These are phyloP conservation scores for Catenaria anguillulae DNA, from an alignment of 371 early-diverging fungal species.

Conservation along the genomic window DNA sequence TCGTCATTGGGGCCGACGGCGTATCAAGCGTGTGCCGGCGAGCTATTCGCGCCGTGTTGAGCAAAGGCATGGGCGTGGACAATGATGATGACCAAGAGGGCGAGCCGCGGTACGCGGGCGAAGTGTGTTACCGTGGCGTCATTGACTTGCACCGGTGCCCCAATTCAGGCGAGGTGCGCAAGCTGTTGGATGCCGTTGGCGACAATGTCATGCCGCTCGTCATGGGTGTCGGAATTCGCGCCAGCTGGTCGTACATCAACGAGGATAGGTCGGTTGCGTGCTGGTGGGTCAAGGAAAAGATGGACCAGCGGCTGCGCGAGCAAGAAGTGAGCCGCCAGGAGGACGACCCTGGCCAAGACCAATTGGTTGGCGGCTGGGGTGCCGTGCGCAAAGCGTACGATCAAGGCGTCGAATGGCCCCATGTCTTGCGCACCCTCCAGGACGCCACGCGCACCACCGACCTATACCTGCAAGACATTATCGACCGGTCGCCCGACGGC, in stretches of 20 bases:
- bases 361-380: background rate
- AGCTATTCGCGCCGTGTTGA: background rate
- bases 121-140: background rate
- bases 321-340: too few species aligned
- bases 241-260: background rate
- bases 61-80: background rate
- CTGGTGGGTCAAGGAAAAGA: constrained; percentile 1
- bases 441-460: background rate
- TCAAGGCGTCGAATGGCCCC: background rate
- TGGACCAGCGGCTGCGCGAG: background rate
- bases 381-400: too few species aligned
- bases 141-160: background rate
- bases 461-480: background rate
- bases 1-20: constrained; percentile 1
- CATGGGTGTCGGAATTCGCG: background rate
- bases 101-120: constrained; percentile 6
- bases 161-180: background rate
- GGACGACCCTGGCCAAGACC: too few species aligned
- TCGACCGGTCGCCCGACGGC: background rate
- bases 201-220: background rate
- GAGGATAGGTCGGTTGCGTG: background rate
- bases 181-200: background rate
- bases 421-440: background rate
- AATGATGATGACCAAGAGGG: background rate
- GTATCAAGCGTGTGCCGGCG: background rate